Evolutionary conservation across 352 stramenopile genomes (phyloP).

Genomic region (Aphanomyces euteiches): DNA sequence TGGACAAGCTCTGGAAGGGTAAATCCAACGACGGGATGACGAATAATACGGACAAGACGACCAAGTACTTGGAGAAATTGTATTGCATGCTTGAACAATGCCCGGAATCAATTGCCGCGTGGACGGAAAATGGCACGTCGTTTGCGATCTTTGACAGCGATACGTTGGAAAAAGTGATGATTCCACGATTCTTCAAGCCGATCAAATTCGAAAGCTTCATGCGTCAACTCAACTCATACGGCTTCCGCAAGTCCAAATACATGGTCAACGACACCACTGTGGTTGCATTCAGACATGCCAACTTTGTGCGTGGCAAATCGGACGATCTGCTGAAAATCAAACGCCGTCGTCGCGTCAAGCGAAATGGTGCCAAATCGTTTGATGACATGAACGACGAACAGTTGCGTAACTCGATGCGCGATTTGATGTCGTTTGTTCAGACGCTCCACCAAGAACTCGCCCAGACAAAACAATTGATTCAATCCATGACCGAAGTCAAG

Average conservation of each 20-base stretch:
- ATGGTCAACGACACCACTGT: conserved; percentile 19
- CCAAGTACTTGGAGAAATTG: conserved; percentile 31
- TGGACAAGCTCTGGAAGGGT: conserved; percentile 17
- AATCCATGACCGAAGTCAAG: background rate
- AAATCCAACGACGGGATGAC: background rate
- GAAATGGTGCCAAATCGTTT: conserved; percentile 2
- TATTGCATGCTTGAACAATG: conserved; percentile 27
- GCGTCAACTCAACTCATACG: conserved; percentile 94
- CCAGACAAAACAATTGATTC: conserved; percentile 23
- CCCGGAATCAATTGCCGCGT: conserved; percentile 35
- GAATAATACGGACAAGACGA: conserved; percentile 16
- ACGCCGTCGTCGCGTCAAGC: conserved; percentile 28
- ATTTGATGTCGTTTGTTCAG: conserved; percentile 25
- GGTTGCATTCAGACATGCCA: conserved; percentile 23
- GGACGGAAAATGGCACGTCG: conserved; percentile 65
- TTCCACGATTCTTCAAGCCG: conserved; percentile 95
- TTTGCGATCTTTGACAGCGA: conserved; percentile 85
- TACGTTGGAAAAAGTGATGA: conserved; percentile 79
- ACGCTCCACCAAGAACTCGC: conserved; percentile 20
- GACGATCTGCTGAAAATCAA: conserved; percentile 29
- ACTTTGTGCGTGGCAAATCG: conserved; percentile 31
- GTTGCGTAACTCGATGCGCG: conserved; percentile 10
- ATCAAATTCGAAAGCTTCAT: conserved; percentile 94
- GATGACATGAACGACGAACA: conserved; percentile 25
- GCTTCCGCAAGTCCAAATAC: conserved; percentile 71